A percentile compares a stretch with the other conserved stretches of the same genome.
Evolutionary conservation across 2,329 filamentous ascomycete species (phyloP).

Genomic region (Seiridium unicorne): DNA sequence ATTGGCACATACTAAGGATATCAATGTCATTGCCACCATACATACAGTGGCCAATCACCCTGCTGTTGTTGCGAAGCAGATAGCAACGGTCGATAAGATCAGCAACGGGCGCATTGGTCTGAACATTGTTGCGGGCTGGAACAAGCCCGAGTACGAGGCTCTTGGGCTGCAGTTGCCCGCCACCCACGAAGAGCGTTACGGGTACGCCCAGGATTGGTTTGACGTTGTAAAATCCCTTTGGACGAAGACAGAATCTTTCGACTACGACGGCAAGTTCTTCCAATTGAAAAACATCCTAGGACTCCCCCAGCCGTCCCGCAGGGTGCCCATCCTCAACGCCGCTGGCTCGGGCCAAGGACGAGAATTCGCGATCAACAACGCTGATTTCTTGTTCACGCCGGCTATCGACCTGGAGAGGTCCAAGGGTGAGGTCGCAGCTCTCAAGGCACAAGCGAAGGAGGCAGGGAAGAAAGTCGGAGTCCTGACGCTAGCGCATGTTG

Average conservation of each 20-base stretch:
- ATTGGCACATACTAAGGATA: slow-evolving; percentile 19
- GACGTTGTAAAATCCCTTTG: background rate
- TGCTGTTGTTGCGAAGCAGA: slow-evolving; percentile 50
- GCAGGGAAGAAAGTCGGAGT: background rate
- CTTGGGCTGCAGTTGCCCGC: slow-evolving; percentile 30
- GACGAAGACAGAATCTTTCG: background rate
- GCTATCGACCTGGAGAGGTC: slow-evolving; percentile 1
- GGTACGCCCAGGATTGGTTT: slow-evolving; percentile 5
- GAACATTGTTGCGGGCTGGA: slow-evolving; percentile 53
- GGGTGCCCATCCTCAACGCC: slow-evolving; percentile 4
- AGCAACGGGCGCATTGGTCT: slow-evolving; percentile 49
- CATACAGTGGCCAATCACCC: slow-evolving; percentile 51
- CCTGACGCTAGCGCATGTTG: background rate
- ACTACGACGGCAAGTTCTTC: slow-evolving; percentile 4
- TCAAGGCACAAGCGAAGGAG: background rate
- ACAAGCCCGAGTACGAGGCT: slow-evolving; percentile 49
- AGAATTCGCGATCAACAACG: background rate
- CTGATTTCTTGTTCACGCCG: slow-evolving; percentile 2
- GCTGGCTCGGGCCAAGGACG: slow-evolving; percentile 7
- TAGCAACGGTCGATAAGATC: slow-evolving; percentile 52
- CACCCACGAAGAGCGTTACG: slow-evolving; percentile 3
- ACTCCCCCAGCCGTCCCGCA: background rate
- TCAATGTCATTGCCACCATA: slow-evolving; percentile 51
- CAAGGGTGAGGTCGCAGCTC: background rate
- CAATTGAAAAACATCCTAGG: background rate